Evolutionary conservation across 495 filamentous ascomycete species (phyloP).

Genomic region (Tetracladium marchalianum): DNA sequence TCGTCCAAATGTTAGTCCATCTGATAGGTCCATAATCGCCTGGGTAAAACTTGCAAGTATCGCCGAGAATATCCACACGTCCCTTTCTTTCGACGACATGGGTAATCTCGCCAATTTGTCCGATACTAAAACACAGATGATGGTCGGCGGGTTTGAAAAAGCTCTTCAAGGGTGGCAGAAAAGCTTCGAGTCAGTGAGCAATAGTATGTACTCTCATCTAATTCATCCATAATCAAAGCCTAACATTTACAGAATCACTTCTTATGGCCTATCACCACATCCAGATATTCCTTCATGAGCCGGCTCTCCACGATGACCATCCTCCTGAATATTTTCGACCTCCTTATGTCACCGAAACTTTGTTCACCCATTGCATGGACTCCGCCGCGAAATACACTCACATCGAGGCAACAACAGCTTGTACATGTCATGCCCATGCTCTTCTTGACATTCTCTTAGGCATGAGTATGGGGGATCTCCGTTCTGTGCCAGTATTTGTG

Average conservation of each 20-base stretch:
- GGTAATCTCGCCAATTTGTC: slow-evolving; percentile 30
- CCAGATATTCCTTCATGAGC: slow-evolving; percentile 38
- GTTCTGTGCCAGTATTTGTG: slow-evolving; percentile 34
- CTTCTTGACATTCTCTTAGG: slow-evolving; percentile 35
- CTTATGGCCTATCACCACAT: slow-evolving; percentile 37
- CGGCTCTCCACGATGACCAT: slow-evolving; percentile 41
- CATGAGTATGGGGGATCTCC: slow-evolving; percentile 30
- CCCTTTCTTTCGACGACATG: slow-evolving; percentile 41
- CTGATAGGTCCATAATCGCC: slow-evolving; percentile 31
- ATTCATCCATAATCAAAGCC: background rate
- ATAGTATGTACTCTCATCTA: slow-evolving; percentile 20
- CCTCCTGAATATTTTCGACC: slow-evolving; percentile 36
- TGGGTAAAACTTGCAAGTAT: slow-evolving; percentile 39
- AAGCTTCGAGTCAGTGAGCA: slow-evolving; percentile 23
- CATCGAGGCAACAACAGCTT: slow-evolving; percentile 38
- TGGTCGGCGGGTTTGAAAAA: slow-evolving; percentile 39
- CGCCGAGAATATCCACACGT: slow-evolving; percentile 35
- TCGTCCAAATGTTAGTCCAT: slow-evolving; percentile 22
- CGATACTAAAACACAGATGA: slow-evolving; percentile 35
- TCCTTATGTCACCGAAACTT: slow-evolving; percentile 20
- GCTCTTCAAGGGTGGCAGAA: slow-evolving; percentile 35
- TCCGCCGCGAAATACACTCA: slow-evolving; percentile 31
- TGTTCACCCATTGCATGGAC: slow-evolving; percentile 14
- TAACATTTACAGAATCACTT: slow-evolving; percentile 25
- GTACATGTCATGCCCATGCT: slow-evolving; percentile 38